phyloP scores from a whole-genome alignment of 2,329 filamentous ascomycete species.

The Pseudocercospora musae region DNA sequence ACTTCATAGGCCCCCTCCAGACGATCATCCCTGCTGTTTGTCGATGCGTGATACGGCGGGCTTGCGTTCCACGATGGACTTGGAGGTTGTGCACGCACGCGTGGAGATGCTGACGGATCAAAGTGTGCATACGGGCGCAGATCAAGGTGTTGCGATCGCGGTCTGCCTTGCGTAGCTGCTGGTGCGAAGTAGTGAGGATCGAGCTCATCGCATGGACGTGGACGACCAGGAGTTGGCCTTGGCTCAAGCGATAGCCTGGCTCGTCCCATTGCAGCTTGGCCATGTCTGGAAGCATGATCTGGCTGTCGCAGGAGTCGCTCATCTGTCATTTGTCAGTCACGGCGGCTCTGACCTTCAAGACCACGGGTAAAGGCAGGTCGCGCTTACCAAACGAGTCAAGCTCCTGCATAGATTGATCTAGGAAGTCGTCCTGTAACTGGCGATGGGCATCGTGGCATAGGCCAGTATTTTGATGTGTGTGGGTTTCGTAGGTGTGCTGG shows the following conservation, averaged over 20 bases:
- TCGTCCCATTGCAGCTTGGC: slow-evolving; percentile 35
- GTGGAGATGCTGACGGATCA: not conserved
- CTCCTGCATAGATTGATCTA: slow-evolving; percentile 17
- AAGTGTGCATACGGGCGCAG: not conserved
- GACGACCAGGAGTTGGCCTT: not conserved
- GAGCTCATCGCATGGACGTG: not conserved
- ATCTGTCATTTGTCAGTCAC: slow-evolving; percentile 32
- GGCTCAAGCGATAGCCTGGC: slow-evolving; percentile 39
- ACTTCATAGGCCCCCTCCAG: not conserved
- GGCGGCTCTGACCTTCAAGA: not conserved
- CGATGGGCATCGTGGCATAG: not conserved
- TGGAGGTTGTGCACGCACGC: not conserved
- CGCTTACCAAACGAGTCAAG: slow-evolving; percentile 51
- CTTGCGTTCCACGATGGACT: slow-evolving; percentile 2
- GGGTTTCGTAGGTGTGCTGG: slow-evolving; percentile 12
- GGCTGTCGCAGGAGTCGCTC: slow-evolving; percentile 34
- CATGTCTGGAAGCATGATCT: slow-evolving; percentile 33
- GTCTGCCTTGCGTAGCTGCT: not conserved
- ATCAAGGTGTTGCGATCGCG: not conserved
- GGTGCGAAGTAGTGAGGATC: not conserved
- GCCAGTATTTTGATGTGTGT: not conserved
- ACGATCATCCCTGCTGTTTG: not conserved
- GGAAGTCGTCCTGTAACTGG: slow-evolving; percentile 8
- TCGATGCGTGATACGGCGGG: not conserved
- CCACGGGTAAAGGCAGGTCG: not conserved